Evolutionary conservation across 164 flowering plant species (phyloP).

Genomic region (Litsea cubeba): DNA sequence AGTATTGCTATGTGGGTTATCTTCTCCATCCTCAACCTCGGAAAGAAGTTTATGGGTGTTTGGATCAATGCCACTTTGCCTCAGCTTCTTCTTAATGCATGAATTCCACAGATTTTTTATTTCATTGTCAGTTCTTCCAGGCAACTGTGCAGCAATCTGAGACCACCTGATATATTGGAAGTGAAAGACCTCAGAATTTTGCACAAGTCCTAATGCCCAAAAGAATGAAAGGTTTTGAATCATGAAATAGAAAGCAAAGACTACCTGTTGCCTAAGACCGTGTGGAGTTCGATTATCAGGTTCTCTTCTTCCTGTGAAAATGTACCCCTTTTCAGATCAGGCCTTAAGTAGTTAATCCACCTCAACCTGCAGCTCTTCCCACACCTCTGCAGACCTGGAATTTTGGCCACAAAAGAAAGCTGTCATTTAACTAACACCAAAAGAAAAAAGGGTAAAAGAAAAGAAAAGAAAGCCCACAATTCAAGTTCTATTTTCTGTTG

Average conservation of each 20-base stretch:
- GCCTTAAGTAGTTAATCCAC: conserved; percentile 88
- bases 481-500: no score
- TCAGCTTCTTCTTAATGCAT: conserved; percentile 79
- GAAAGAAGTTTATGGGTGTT: conserved; percentile 78
- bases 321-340: conserved; percentile 83
- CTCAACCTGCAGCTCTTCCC: conserved; percentile 85
- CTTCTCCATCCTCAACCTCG: conserved; percentile 44
- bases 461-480: not conserved
- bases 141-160: conserved; percentile 88
- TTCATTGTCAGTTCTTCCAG: conserved; percentile 90
- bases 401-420: not conserved
- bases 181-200: not conserved
- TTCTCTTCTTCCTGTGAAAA: conserved; percentile 77
- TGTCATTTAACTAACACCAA: not conserved
- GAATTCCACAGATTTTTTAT: conserved; percentile 95
- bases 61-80: conserved; percentile 90
- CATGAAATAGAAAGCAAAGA: not conserved
- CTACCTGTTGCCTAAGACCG: conserved; percentile 85
- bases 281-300: conserved; percentile 73
- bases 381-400: conserved; percentile 73
- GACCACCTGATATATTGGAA: conserved; percentile 64
- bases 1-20: conserved; percentile 11
- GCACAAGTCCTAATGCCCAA: not conserved
- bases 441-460: not conserved
- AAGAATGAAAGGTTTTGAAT: not conserved